A percentile compares a stretch with the other conserved stretches of the same genome.
phyloP scores from a whole-genome alignment of 2,329 filamentous ascomycete genomes.

The Cercospora sojina region DNA sequence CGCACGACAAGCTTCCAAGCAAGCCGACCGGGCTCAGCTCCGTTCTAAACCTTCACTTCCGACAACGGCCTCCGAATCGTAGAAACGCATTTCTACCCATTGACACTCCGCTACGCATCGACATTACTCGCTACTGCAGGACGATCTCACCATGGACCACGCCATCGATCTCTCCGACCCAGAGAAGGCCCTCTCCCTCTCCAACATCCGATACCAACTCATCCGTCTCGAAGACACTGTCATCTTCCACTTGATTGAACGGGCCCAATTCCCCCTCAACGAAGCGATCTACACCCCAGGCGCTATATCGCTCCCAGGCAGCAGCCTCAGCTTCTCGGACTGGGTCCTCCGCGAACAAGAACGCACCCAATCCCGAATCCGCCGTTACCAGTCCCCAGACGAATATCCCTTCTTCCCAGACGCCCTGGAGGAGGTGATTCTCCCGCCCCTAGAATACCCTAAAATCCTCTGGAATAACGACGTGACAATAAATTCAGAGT shows the following conservation, averaged over 20 bases:
- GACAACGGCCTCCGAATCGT: background rate
- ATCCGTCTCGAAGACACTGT: conserved; percentile 98
- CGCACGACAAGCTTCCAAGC: background rate
- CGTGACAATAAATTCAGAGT: conserved; percentile 84
- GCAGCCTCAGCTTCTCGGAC: conserved; percentile 79
- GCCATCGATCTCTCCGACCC: conserved; percentile 85
- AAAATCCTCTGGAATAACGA: conserved; percentile 81
- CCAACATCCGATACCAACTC: conserved; percentile 74
- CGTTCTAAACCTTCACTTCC: background rate
- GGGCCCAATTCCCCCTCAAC: conserved; percentile 95
- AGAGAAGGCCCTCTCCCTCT: conserved; percentile 80
- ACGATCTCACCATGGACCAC: conserved; percentile 67
- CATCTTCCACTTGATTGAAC: conserved; percentile 93
- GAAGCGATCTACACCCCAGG: conserved; percentile 79
- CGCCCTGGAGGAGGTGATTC: conserved; percentile 72
- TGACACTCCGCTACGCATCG: background rate
- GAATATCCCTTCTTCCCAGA: conserved; percentile 96
- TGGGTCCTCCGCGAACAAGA: conserved; percentile 92
- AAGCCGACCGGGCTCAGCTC: background rate
- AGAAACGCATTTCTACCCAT: background rate
- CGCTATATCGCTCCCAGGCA: conserved; percentile 74
- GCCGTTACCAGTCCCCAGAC: conserved; percentile 92
- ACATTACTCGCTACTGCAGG: background rate
- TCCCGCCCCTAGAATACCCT: conserved; percentile 87
- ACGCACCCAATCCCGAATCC: conserved; percentile 84